phyloP scores from a whole-genome alignment of 208 protist species.

The Acanthamoeba quina region DNA sequence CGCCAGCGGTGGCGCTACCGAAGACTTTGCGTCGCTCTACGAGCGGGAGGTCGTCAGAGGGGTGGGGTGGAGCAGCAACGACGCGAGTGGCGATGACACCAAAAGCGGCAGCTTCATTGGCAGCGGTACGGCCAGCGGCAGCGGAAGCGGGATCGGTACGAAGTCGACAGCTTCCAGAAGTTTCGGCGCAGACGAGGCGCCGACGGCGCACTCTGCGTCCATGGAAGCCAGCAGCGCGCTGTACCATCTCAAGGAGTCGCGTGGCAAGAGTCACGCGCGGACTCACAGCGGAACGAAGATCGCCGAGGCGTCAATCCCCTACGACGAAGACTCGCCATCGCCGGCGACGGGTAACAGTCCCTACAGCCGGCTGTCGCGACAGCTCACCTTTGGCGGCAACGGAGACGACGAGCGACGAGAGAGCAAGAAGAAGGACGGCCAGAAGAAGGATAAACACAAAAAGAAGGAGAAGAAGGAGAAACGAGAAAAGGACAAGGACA shows the following conservation, averaged over 20 bases:
- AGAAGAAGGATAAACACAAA: conserved; percentile 49
- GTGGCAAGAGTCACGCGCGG: background rate
- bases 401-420: conserved; percentile 18
- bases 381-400: background rate
- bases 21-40: conserved; percentile 27
- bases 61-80: conserved; percentile 5
- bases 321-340: background rate
- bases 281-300: conserved; percentile 3
- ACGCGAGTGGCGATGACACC: background rate
- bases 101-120: background rate
- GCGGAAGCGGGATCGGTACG: background rate
- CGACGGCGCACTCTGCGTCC: background rate
- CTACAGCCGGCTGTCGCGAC: background rate
- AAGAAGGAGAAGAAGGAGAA: conserved; percentile 37
- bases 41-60: conserved; percentile 11
- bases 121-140: background rate
- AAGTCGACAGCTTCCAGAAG: background rate
- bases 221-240: background rate
- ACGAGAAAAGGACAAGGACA: background rate
- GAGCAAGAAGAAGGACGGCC: conserved; percentile 35
- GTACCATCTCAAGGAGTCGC: background rate
- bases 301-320: background rate
- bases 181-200: background rate
- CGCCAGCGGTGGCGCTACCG: background rate
- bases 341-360: background rate